Conservation (phyloP, 192 early-diverging fungal species). For the Podila horticola region DNA sequence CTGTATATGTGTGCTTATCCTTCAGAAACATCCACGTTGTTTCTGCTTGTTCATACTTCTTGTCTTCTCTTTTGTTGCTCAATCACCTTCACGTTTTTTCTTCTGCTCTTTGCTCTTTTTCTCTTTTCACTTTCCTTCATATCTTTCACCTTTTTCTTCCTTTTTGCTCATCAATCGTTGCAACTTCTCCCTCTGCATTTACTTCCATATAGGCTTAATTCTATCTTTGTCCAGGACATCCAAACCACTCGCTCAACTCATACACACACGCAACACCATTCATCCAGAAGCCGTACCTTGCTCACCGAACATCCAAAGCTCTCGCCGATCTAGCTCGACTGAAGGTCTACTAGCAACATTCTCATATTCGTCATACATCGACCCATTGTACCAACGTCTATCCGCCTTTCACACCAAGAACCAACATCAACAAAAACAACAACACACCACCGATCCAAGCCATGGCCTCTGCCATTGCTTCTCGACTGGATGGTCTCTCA, state of each 20-base stretch:
- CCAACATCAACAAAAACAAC: conserved; percentile 1
- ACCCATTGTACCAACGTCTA: no score
- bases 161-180: conserved; percentile 8
- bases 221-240: conserved; percentile 2
- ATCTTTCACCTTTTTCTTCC: conserved; percentile 1
- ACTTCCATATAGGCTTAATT: background rate
- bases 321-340: background rate
- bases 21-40: background rate
- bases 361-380: no score
- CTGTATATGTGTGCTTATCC: background rate
- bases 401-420: background rate
- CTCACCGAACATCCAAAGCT: background rate
- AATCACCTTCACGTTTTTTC: background rate
- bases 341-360: background rate
- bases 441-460: conserved; percentile 1
- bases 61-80: background rate
- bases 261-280: background rate
- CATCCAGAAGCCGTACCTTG: conserved; percentile 1
- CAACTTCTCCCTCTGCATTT: background rate
- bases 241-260: background rate
- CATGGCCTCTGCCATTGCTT: conserved; percentile 20
- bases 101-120: conserved; percentile 6
- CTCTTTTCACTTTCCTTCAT: conserved; percentile 12
- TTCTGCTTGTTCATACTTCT: no score
- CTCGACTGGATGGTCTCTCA: conserved; percentile 42